Evolutionary conservation across 441 rosid species (phyloP), one percentile per base, ranked within the genome.

Genomic region (Erodium moschatum): DNA sequence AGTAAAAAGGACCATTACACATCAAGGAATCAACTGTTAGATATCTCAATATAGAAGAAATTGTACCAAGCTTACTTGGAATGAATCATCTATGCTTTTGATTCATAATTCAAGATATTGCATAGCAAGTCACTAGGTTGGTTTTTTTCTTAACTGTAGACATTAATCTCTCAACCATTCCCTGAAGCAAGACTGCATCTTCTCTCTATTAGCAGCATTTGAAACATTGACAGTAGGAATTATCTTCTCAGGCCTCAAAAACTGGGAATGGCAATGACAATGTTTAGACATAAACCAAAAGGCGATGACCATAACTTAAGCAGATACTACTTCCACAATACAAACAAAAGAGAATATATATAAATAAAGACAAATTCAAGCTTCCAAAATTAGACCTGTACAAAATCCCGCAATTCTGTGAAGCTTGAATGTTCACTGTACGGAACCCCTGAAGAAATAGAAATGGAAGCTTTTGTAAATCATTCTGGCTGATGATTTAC

Each of bases 361-460:
- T 3, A 31, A 31, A 31, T 2, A 31, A 31, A 2, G 35, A 31
- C 35, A 15, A 68, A 13, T 19, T 66, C 16, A 16, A 6, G 1
- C 18, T n/a, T 61, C 27, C 13, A 27, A 9, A 54, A 54, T 18
- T 18, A 58, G 6, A 88, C 97, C 87, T 88, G 78, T 73, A 90
- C 87, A 85, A 90, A 90, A 74, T 86, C 89, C 74, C 68, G 79
- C 73, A 88, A 77, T 73, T 88, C 92, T 66, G 86, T 85, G 77
- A 85, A 90, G 80, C 97, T 88, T n/a, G 94, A 88, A 78, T 86
- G 97, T 82, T 90, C 94, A 66, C 92, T 90, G 70, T 83, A 90
- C 31, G 97, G 97, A 77, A 88, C 92, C 60, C 97, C 97, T 88
- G 83, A 35, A 69, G 29, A 68, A 10, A 69, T 20, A 68, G 29